phyloP scores from a whole-genome alignment of 371 early-diverging fungal species.

The Lichtheimia ramosa region DNA sequence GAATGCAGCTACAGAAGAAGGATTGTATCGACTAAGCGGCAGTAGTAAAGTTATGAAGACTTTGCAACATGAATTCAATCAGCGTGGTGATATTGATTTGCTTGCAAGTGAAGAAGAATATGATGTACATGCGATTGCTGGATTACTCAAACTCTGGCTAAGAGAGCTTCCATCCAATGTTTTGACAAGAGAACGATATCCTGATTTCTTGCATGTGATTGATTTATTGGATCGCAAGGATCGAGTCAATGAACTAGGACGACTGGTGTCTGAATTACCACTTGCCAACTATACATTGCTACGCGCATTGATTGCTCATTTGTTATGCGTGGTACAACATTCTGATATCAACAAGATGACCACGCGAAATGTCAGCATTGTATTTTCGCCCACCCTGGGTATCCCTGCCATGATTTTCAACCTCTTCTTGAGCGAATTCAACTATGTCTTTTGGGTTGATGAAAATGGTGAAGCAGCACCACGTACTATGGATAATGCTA shows the following conservation, averaged over 20 bases:
- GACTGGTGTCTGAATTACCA: slow-evolving; percentile 58
- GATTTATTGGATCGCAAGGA: slow-evolving; percentile 62
- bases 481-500: slow-evolving; percentile 4
- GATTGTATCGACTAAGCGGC: slow-evolving; percentile 92
- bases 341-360: slow-evolving; percentile 74
- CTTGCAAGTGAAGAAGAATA: slow-evolving; percentile 50
- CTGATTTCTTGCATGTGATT: slow-evolving; percentile 70
- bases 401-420: slow-evolving; percentile 72
- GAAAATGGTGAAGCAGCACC: slow-evolving; percentile 31
- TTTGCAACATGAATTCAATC: slow-evolving; percentile 82
- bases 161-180: slow-evolving; percentile 79
- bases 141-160: slow-evolving; percentile 81
- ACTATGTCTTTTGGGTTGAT: slow-evolving; percentile 58
- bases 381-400: slow-evolving; percentile 72
- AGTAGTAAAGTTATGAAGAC: slow-evolving; percentile 65
- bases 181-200: slow-evolving; percentile 67
- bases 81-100: slow-evolving; percentile 68
- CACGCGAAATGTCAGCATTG: slow-evolving; percentile 72
- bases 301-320: slow-evolving; percentile 62
- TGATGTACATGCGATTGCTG: slow-evolving; percentile 86
- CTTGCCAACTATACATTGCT: slow-evolving; percentile 63
- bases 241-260: slow-evolving; percentile 58
- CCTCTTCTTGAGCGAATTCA: slow-evolving; percentile 70
- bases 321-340: slow-evolving; percentile 63
- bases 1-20: slow-evolving; percentile 84